These are phyloP conservation scores for Gypsophila paniculata DNA, from an alignment of 179 eudicot species.

Conservation along the genomic window DNA sequence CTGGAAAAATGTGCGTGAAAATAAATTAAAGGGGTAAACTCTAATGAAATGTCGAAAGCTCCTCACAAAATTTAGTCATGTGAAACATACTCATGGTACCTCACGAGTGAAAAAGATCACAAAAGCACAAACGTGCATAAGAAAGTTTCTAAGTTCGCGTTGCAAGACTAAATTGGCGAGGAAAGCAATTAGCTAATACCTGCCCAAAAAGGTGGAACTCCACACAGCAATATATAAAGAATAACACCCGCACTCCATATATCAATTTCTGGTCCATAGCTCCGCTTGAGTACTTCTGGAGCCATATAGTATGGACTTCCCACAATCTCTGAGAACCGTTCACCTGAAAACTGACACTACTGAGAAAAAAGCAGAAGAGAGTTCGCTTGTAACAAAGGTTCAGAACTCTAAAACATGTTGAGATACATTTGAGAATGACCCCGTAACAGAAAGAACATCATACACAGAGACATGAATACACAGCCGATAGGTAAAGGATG, in stretches of 20 bases:
- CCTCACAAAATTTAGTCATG: neutral
- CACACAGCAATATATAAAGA: conserved; percentile 84
- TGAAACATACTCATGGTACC: neutral
- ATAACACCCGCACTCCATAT: conserved; percentile 98
- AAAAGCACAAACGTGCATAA: neutral
- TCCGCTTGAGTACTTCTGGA: conserved; percentile 86
- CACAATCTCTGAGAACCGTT: conserved; percentile 75
- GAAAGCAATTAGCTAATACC: conserved; percentile 39
- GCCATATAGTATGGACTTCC: conserved; percentile 97
- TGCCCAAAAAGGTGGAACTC: conserved; percentile 99
- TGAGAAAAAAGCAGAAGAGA: conserved; percentile 13
- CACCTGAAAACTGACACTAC: conserved; percentile 41
- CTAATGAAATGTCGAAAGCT: neutral
- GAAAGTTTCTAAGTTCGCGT: neutral
- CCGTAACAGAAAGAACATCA: neutral
- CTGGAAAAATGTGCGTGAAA: conserved; percentile 34
- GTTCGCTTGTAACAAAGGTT: conserved; percentile 11
- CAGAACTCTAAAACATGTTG: neutral
- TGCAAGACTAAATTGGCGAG: neutral
- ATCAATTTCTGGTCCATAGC: conserved; percentile 92
- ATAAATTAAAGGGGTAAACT: neutral
- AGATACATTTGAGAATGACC: neutral
- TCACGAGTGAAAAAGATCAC: neutral
- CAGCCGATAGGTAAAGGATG: neutral
- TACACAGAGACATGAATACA: neutral